Evolutionary conservation across 2,329 filamentous ascomycete genomes (phyloP), one percentile per base, ranked within the genome.

Genomic region (Amylocarpus encephaloides): DNA sequence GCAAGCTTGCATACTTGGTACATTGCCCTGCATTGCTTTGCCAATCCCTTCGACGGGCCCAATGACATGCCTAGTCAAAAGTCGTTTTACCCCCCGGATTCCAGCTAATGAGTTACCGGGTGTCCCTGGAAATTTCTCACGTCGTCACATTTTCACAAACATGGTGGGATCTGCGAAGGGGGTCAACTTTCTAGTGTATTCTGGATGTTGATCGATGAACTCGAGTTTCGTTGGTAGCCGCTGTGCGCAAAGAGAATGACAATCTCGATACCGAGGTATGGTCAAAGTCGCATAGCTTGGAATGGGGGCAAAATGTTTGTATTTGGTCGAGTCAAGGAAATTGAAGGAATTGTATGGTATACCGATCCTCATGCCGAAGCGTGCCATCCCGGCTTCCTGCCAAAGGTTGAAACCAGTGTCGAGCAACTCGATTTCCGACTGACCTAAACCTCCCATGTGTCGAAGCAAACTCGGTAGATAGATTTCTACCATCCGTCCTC

Each of bases 401-500:
- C 34, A 36, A 36, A 36, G 5, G 5, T 13, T 36, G 9, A 36
- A 36, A 10, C 34, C 22, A 26, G 22, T 26, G 22, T 26, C 4
- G 7, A 26, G 22, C 22, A 26, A 26, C 7, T 26, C 22, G 22
- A 26, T 4, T 26, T 26, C 22, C 22, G 22, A 26, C 22, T 26
- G 22, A 26, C 22, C 22, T 7, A 26, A 26, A 4, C 22, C 22
- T 26, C 22, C 41, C 41, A 43, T 13, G 12, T 30, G 13, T 30
- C 15, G 6, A 43, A 6, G 26, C 26, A 29, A 15, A 19, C 19
- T n/a, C 34, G 4, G 13, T 16, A 13, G 34, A 36, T 6, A 33
- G 15, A 39, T 2, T 16, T 39, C 50, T 56, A 62, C 59, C 59
- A 62, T 6, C 58, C 59, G 50, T 59, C 60, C 13, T 54, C 48